Evolutionary conservation across 106 monocot species (phyloP).

Genomic region (Chionographis japonica): DNA sequence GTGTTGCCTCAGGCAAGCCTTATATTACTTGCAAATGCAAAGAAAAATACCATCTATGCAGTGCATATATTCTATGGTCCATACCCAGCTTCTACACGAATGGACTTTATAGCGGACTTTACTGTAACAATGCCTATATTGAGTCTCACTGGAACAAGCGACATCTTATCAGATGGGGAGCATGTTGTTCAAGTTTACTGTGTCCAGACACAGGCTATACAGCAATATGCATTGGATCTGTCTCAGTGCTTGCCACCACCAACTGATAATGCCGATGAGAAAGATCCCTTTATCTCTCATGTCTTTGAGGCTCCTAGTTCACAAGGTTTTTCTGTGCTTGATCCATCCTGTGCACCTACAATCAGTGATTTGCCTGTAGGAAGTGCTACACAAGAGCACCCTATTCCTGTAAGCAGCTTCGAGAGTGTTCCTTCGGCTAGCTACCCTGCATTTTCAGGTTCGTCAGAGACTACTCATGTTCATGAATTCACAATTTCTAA

Average conservation of each 20-base stretch:
- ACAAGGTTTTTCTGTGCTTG: conserved; percentile 25
- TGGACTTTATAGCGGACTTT: conserved; percentile 94
- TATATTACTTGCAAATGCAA: conserved; percentile 94
- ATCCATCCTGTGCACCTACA: conserved; percentile 16
- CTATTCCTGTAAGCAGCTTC: conserved; percentile 13
- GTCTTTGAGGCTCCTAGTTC: conserved; percentile 18
- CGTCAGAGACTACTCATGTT: conserved; percentile 16
- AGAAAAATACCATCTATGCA: conserved; percentile 95
- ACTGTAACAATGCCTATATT: conserved; percentile 97
- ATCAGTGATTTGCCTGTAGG: conserved; percentile 19
- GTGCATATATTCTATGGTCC: conserved; percentile 87
- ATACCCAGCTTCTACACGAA: conserved; percentile 64
- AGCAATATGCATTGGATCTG: conserved; percentile 92
- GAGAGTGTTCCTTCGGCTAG: conserved; percentile 16
- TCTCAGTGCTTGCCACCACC: conserved; percentile 71
- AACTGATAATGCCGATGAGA: conserved; percentile 34
- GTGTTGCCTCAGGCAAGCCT: conserved; percentile 75
- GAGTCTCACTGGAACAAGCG: conserved; percentile 87
- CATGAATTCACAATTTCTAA: conserved; percentile 21
- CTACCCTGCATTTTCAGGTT: conserved; percentile 7
- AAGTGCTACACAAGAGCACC: conserved; percentile 23
- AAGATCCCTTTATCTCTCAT: conserved; percentile 32
- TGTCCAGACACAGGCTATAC: conserved; percentile 99
- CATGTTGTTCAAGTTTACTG: conserved; percentile 91
- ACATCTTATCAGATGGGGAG: conserved; percentile 57